Conservation (phyloP, 208 protist species). For the Leishmania tropica region DNA sequence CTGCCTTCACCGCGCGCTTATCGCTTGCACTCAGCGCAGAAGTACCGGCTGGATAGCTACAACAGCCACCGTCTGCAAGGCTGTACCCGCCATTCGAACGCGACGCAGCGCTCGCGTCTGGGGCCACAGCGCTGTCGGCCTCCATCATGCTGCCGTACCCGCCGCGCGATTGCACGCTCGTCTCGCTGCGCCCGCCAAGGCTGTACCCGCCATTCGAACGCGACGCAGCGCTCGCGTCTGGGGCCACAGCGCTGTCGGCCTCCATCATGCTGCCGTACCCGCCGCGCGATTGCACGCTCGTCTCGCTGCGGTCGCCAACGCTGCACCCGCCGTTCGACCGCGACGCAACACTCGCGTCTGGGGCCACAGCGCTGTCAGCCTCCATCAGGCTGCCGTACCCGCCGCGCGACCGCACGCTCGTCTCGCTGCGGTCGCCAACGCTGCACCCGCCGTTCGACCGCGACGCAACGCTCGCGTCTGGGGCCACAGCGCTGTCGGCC, state of each 20-base stretch:
- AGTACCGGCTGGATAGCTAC: neutral
- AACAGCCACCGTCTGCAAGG: neutral
- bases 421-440: too few relatives aligned
- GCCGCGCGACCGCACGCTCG: too few relatives aligned
- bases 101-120: neutral
- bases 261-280: slow-evolving; percentile 19
- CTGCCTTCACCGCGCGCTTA: too few relatives aligned
- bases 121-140: slow-evolving; percentile 8
- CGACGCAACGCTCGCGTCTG: too few relatives aligned
- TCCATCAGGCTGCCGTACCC: slow-evolving; percentile 18
- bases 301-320: too few relatives aligned
- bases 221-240: neutral
- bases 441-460: too few relatives aligned
- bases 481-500: too few relatives aligned
- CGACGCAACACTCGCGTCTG: too few relatives aligned
- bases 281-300: too few relatives aligned
- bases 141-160: slow-evolving; percentile 29
- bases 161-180: neutral
- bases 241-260: neutral
- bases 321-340: too few relatives aligned
- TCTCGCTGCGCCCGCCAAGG: neutral
- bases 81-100: slow-evolving; percentile 11
- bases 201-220: slow-evolving; percentile 6
- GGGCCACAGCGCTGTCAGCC: neutral
- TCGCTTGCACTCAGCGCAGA: too few relatives aligned